Base-by-base conservation (phyloP, 345 rosid species). In the Sapria himalayana region DNA sequence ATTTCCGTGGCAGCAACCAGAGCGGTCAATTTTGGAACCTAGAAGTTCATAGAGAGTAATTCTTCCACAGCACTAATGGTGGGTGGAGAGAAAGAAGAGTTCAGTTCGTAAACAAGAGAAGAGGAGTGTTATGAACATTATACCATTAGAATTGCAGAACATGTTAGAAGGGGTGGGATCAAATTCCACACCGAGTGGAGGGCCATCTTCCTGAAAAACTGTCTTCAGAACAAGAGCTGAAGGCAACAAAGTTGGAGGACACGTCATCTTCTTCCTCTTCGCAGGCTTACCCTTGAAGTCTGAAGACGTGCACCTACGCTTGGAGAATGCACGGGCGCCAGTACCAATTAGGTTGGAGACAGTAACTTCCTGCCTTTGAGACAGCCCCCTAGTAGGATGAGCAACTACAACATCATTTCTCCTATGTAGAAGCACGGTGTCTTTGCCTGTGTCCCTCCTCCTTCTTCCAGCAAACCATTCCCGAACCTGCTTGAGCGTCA, bases 191-290 rank as follows among this genome's bases (percentile, higher is more conserved):
- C 86, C 93, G 43, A 89, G 91, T 3, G 67, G 48, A n/a, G 98
- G 98, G 46, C 95, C 95, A 57, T 89, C 98, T 64, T 82, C 77
- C 22, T 92, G 91, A 29, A 89, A 82, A 37, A 79, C 22, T 61
- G 72, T 89, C 15, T 53, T 57, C 56, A 82, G 47, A 52, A 89
- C 69, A 61, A 66, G 64, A 33, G 58, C 64, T 7, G 93, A 65
- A 51, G 73, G 31, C 32, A 65, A 46, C 60, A 82, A 61, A 39
- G 60, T 61, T 61, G 79, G 92, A 39, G 55, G n/a, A 49, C 46
- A 41, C 49, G 25, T 36, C 39, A 37, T 13, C 23, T 52, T 66
- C 46, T 47, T 40, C 37, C 48, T 59, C 35, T 38, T 62, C 36
- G 25, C 32, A 47, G 22, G 51, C 22, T 48, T 36, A 21, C 50